phyloP scores from a whole-genome alignment of 2,329 filamentous ascomycete species.

The Colletotrichum horii region DNA sequence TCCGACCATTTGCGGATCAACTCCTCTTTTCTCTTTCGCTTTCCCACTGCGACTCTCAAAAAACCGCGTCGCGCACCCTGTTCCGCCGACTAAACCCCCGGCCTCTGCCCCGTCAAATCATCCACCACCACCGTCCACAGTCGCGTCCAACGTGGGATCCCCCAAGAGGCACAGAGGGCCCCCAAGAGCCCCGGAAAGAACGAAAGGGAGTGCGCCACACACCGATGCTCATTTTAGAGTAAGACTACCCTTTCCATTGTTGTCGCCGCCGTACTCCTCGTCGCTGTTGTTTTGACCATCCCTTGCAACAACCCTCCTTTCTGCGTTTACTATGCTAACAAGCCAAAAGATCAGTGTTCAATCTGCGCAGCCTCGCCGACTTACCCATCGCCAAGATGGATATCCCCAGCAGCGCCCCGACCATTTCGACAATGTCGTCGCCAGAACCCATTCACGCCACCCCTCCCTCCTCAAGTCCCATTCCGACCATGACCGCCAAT shows the following conservation, averaged over 20 bases:
- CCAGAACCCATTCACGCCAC: slow-evolving; percentile 9
- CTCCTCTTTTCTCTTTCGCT: slow-evolving; percentile 3
- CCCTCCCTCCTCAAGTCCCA: slow-evolving; percentile 1
- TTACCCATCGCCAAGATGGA: slow-evolving; percentile 20
- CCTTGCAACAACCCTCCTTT: background rate
- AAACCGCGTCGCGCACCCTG: background rate
- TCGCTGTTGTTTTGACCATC: background rate
- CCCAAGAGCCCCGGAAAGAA: background rate
- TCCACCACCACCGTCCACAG: background rate
- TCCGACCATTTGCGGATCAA: background rate
- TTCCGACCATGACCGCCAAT: background rate
- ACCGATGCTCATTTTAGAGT: slow-evolving; percentile 34
- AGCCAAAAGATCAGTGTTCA: slow-evolving; percentile 23
- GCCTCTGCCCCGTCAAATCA: background rate
- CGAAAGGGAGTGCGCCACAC: slow-evolving; percentile 14
- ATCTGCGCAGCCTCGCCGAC: slow-evolving; percentile 32
- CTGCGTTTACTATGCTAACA: background rate
- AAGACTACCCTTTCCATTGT: slow-evolving; percentile 21
- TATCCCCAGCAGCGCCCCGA: slow-evolving; percentile 13
- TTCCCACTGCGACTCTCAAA: background rate
- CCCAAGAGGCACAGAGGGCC: background rate
- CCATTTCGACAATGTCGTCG: slow-evolving; percentile 4
- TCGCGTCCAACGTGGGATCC: background rate
- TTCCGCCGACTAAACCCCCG: background rate
- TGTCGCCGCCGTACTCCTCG: background rate